Base-by-base conservation (phyloP, 352 stramenopile genomes). In the Pythium biforme region DNA sequence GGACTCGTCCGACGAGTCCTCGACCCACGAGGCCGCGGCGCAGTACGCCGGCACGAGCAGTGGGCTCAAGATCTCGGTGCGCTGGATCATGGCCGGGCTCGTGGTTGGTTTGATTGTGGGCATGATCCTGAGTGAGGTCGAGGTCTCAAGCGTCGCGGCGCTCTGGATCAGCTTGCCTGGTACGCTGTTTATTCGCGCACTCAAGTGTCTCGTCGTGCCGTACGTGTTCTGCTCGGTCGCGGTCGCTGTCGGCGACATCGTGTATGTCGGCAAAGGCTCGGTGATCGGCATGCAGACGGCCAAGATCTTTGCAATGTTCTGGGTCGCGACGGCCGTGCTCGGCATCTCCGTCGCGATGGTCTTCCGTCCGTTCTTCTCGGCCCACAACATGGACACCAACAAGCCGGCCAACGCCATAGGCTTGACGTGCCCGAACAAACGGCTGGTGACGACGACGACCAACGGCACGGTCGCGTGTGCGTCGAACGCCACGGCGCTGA, bases 221-320 rank as follows among this genome's bases (percentile, higher is more conserved):
- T 86, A 90, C 52, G 81, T 93, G 6, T 93, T 93, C 66, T 91
- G 79, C 61, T 81, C 79, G 0, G 80, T 93, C 25, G 77, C 82
- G 0, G 79, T 93, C 10, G 82, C 81, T 20, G 79, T 90, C 9
- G 79, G 77, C 0, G 84, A 91, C 55, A 84, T 89, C 25, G 72
- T 93, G 34, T 83, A 79, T 39, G 76, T 89, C 10, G 81, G 81
- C 43, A 90, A 89, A 59, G 72, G 83, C 3, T 88, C 78, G 3
- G 68, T 87, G 27, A 68, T 93, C 23, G 80, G 77, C 3, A 50
- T 79, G 10, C 75, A 88, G 54, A 93, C 84, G 6, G 56, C 87
- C 40, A 74, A 76, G 51, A 71, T 90, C 49, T 89, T 90, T 55
- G 43, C 70, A 2, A 62, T 74, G 19, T 73, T 79, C 45, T 89